These are phyloP conservation scores for Calonectria honghensis DNA, from an alignment of 2,329 filamentous ascomycete species.

Conservation along the genomic window DNA sequence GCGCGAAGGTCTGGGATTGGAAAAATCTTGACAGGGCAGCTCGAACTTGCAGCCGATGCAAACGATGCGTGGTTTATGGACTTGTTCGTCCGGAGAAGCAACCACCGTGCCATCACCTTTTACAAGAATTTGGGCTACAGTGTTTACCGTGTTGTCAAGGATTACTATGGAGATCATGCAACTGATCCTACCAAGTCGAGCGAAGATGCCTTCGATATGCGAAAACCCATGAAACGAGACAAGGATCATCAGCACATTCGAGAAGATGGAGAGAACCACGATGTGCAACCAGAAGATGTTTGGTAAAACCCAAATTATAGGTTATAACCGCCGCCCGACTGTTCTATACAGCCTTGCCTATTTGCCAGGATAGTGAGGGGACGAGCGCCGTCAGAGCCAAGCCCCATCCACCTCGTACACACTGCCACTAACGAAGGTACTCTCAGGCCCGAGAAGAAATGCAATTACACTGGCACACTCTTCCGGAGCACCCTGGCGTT, in stretches of 20 bases:
- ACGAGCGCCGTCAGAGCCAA: conserved; percentile 56
- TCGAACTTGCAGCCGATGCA: conserved; percentile 88
- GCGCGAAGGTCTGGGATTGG: conserved; percentile 92
- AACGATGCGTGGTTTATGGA: conserved; percentile 96
- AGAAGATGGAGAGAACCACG: conserved; percentile 85
- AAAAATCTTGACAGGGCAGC: conserved; percentile 84
- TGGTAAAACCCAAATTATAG: conserved; percentile 71
- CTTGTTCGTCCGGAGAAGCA: conserved; percentile 92
- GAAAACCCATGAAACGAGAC: conserved; percentile 91
- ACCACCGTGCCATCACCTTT: conserved; percentile 89
- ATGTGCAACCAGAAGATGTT: conserved; percentile 89
- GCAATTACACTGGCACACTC: conserved; percentile 60
- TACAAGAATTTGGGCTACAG: conserved; percentile 95
- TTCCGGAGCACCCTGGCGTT: conserved; percentile 65
- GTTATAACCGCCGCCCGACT: conserved; percentile 28
- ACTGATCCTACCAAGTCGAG: conserved; percentile 76
- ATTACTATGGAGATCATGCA: conserved; percentile 94
- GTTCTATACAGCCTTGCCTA: conserved; percentile 65
- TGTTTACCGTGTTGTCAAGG: conserved; percentile 90
- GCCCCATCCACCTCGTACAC: conserved; percentile 68
- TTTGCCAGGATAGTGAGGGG: conserved; percentile 5
- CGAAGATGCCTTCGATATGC: conserved; percentile 98
- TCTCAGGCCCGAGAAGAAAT: conserved; percentile 61
- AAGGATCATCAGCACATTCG: conserved; percentile 84
- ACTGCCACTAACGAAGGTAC: conserved; percentile 61